Base-by-base conservation (phyloP, 1,284 basidiomycete genomes). In the Vanrija sp. region DNA sequence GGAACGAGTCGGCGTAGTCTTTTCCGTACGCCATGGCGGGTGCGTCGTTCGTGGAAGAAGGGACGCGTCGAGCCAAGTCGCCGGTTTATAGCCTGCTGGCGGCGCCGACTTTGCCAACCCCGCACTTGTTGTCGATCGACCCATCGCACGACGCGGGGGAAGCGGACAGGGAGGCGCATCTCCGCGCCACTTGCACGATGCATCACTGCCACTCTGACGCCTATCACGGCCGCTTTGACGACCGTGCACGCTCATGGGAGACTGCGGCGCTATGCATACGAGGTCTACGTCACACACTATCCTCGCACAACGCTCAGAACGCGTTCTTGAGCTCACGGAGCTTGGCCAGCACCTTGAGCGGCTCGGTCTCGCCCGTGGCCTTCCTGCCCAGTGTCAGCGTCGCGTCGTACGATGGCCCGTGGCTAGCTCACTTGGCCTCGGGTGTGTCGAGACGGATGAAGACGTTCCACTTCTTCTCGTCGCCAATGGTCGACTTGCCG, bases 291-390 rank as follows among this genome's bases (percentile, higher is more conserved):
- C n/a, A 39, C n/a, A 8, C n/a, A 39, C 38, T 8, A 4, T 12
- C 38, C 1, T 39, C n/a, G 19, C n/a, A 12, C n/a, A 5, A n/a
- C n/a, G 31, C 4, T 31, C 15, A 31, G 31, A 31, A 31, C 31
- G 31, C 80, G 72, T 96, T 96, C 83, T 97, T 97, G 79, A 85
- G 78, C 51, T 86, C 83, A 48, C 93, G 79, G 46, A 97, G 77
- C 49, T 80, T 79, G 57, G 82, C 81, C 84, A 96, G 92, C 38
- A 88, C 79, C 7, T 77, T 78, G 47, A 80, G 78, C 6, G 81
- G 71, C 4, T 75, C 71, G 0, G 53, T 61, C 54, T 69, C 60
- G 4, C 79, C 72, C 3, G 82, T 82, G 0, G 81, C 80, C 47
- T 76, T 73, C 67, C 82, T 81, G 65, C 36, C 10, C 12, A 31